These are phyloP conservation scores for Trametes polyzona DNA, from an alignment of 1,284 basidiomycete species.

Conservation along the genomic window DNA sequence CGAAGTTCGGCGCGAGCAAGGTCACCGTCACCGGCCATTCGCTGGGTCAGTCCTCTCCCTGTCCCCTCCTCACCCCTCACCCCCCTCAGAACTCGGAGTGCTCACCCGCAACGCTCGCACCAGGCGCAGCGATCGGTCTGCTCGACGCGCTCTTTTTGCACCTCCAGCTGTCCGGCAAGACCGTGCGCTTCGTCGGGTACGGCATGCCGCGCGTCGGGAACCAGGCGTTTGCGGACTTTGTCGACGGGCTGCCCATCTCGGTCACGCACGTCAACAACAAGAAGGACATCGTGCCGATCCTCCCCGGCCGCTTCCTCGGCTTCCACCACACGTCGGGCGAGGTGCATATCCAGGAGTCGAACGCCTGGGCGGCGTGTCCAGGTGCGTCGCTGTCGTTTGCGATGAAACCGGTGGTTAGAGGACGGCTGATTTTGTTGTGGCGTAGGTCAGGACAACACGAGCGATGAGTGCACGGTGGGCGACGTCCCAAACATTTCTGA, in stretches of 20 bases:
- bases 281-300: slow-evolving; percentile 36
- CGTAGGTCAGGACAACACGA: slow-evolving; percentile 60
- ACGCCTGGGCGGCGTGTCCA: slow-evolving; percentile 52
- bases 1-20: slow-evolving; percentile 30
- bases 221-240: slow-evolving; percentile 60
- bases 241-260: slow-evolving; percentile 45
- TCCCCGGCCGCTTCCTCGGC: slow-evolving; percentile 45
- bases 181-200: slow-evolving; percentile 46
- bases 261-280: slow-evolving; percentile 38
- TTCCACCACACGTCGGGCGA: slow-evolving; percentile 64
- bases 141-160: slow-evolving; percentile 52
- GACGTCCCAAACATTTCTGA: slow-evolving; percentile 53
- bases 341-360: slow-evolving; percentile 55
- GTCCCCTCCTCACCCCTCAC: not conserved
- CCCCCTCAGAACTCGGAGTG: too few species aligned
- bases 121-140: slow-evolving; percentile 50
- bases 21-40: slow-evolving; percentile 46
- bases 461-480: slow-evolving; percentile 52
- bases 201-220: slow-evolving; percentile 66
- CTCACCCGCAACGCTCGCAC: not conserved
- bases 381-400: slow-evolving; percentile 33
- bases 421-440: not conserved
- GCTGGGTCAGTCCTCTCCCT: slow-evolving; percentile 35
- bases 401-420: not conserved
- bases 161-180: slow-evolving; percentile 44